phyloP scores from a whole-genome alignment of 805 yeast genomes.

The Clavispora carvajalis region DNA sequence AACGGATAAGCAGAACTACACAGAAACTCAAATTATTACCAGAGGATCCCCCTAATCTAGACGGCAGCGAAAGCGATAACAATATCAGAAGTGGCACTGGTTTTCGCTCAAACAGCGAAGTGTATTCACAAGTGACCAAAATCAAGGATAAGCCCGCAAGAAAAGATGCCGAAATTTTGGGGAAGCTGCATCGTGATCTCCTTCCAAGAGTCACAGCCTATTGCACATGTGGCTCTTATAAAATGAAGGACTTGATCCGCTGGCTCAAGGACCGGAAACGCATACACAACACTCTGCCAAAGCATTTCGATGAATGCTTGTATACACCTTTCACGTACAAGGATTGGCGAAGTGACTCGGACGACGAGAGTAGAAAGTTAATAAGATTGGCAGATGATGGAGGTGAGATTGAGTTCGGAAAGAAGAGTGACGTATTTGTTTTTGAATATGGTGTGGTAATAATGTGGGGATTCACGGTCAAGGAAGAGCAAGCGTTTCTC shows the following conservation, averaged over 20 bases:
- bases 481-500: constrained; percentile 78
- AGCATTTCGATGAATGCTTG: constrained; percentile 88
- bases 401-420: constrained; percentile 86
- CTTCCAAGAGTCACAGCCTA: constrained; percentile 94
- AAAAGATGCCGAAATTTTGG: constrained; percentile 88
- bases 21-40: constrained; percentile 72
- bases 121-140: constrained; percentile 76
- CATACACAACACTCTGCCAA: constrained; percentile 73
- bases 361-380: constrained; percentile 36
- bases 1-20: constrained; percentile 67
- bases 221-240: constrained; percentile 90
- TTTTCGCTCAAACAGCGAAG: constrained; percentile 37
- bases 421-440: constrained; percentile 73
- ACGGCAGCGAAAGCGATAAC: constrained; percentile 11
- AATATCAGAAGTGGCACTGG: constrained; percentile 28
- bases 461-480: constrained; percentile 87
- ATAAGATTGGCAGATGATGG: constrained; percentile 89
- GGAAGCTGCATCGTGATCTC: constrained; percentile 76
- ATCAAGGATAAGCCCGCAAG: constrained; percentile 87
- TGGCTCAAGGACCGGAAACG: constrained; percentile 80
- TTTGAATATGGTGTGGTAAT: constrained; percentile 98
- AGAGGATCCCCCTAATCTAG: constrained; percentile 39
- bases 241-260: constrained; percentile 77
- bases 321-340: constrained; percentile 85
- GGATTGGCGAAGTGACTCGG: constrained; percentile 58